Percentiles rank a stretch among this genome's conserved stretches.
These are phyloP conservation scores for Porcisia hertigi DNA, from an alignment of 208 protist species.

Conservation along the genomic window DNA sequence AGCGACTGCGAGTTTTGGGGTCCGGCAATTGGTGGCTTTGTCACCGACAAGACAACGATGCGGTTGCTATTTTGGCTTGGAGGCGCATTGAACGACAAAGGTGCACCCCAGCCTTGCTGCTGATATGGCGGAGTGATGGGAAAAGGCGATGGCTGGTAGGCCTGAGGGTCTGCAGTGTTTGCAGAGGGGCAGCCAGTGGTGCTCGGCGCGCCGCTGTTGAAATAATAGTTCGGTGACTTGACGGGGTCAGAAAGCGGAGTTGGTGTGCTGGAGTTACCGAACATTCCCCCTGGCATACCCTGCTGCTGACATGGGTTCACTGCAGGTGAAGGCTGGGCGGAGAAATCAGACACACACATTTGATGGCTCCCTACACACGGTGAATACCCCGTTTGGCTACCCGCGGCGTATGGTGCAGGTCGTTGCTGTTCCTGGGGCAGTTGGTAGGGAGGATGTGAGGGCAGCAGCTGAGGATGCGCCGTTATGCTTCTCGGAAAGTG, in stretches of 20 bases:
- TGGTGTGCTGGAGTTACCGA: background rate
- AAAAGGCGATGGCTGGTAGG: constrained; percentile 3
- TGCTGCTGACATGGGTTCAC: constrained; percentile 5
- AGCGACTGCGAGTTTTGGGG: background rate
- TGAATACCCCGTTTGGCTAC: background rate
- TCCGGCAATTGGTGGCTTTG: background rate
- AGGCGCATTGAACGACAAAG: background rate
- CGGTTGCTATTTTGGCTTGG: constrained; percentile 10
- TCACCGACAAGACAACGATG: constrained; percentile 16
- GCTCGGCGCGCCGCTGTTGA: background rate
- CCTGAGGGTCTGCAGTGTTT: background rate
- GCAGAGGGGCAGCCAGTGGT: background rate
- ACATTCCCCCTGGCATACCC: background rate
- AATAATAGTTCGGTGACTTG: background rate
- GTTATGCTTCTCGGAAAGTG: background rate
- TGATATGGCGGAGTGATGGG: background rate
- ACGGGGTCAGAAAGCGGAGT: background rate
- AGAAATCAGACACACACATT: background rate
- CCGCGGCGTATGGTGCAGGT: background rate
- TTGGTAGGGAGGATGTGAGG: background rate
- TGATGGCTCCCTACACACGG: background rate
- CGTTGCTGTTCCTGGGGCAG: background rate
- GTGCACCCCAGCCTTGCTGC: background rate
- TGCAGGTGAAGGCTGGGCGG: background rate
- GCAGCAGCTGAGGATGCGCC: background rate